A percentile compares a stretch with the other conserved stretches of the same genome.
phyloP scores from a whole-genome alignment of 129 eudicot genomes.

The Flaveria sonorensis region DNA sequence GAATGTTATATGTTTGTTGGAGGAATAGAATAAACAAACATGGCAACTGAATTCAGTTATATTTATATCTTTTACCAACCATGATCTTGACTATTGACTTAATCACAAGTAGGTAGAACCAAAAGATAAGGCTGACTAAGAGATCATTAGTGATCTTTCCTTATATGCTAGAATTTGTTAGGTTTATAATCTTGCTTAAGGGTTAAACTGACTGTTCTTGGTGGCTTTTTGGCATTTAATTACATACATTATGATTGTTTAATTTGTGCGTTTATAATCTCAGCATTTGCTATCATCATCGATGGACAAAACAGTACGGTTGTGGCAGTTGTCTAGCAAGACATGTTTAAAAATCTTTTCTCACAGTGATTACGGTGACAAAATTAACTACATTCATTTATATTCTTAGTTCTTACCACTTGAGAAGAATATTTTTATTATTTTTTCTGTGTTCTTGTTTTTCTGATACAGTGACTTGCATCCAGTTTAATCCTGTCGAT shows the following conservation, averaged over 20 bases:
- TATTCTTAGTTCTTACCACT: constrained; percentile 6
- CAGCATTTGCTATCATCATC: constrained; percentile 98
- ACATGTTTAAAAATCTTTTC: constrained; percentile 91
- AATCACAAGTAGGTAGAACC: constrained; percentile 18
- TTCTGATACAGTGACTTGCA: constrained; percentile 83
- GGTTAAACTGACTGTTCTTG: not conserved
- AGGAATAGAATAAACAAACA: constrained; percentile 11
- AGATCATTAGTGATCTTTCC: not conserved
- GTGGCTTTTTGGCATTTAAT: not conserved
- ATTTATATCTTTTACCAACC: not conserved
- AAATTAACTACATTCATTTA: not conserved
- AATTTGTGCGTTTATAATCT: constrained; percentile 20
- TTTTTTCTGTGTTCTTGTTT: constrained; percentile 30
- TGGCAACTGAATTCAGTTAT: not conserved
- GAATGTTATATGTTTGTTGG: constrained; percentile 20
- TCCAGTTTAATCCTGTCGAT: constrained; percentile 97
- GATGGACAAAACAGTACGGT: constrained; percentile 97
- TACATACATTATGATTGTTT: not conserved
- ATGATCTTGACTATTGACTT: constrained; percentile 17
- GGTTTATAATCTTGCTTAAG: constrained; percentile 17
- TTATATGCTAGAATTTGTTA: constrained; percentile 22
- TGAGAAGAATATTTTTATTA: not conserved
- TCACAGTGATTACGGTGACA: constrained; percentile 95
- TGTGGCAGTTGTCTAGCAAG: constrained; percentile 90
- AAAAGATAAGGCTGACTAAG: constrained; percentile 13